These are phyloP conservation scores for Sporothrix mexicana DNA, from an alignment of 2,329 filamentous ascomycete genomes.

Conservation along the genomic window DNA sequence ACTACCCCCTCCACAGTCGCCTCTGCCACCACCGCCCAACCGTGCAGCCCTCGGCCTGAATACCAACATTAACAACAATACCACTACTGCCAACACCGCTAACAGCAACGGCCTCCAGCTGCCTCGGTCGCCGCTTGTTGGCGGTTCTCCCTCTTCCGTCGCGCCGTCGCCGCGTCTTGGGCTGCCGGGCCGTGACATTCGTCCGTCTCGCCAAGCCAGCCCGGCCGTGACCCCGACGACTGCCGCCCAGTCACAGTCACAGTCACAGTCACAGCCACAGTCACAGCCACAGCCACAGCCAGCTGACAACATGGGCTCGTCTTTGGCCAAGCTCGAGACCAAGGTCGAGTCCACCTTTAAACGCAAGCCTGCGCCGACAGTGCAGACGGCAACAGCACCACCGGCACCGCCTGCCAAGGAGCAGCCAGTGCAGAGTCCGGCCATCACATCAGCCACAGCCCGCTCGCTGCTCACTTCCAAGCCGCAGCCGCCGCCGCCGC, in stretches of 20 bases:
- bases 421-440: not conserved
- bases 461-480: slow-evolving; percentile 23
- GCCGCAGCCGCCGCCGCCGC: slow-evolving; percentile 23
- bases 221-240: slow-evolving; percentile 23
- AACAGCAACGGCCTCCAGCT: slow-evolving; percentile 28
- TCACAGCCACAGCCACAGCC: no score
- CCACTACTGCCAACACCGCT: not conserved
- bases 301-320: slow-evolving; percentile 41
- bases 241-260: not conserved
- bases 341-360: slow-evolving; percentile 38
- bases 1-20: slow-evolving; percentile 34
- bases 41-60: no score
- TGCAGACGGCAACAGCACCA: not conserved
- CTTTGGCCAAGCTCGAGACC: slow-evolving; percentile 40
- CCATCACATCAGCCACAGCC: not conserved
- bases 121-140: slow-evolving; percentile 19
- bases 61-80: no score
- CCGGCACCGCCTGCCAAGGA: slow-evolving; percentile 34
- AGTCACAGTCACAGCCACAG: not conserved
- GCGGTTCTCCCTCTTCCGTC: not conserved
- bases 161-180: slow-evolving; percentile 31
- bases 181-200: slow-evolving; percentile 44
- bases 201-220: slow-evolving; percentile 38
- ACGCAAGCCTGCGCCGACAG: slow-evolving; percentile 23
- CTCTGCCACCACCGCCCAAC: slow-evolving; percentile 33